Evolutionary conservation across 148 eudicot genomes (phyloP).

Genomic region (Rhododendron vialii): DNA sequence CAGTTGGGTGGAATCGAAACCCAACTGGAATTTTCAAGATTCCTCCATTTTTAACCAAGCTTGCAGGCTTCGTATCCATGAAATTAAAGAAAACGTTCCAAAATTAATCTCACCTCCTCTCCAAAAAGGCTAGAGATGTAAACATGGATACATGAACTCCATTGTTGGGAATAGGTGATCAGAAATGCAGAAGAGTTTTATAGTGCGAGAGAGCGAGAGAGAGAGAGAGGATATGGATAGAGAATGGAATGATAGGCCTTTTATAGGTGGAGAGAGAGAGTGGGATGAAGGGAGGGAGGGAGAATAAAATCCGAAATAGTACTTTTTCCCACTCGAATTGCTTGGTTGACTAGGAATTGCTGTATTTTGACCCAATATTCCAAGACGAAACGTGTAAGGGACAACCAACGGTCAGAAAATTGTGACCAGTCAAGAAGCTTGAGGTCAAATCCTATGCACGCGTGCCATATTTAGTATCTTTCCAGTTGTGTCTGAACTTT

Average conservation of each 20-base stretch:
- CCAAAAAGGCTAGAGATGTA: background rate
- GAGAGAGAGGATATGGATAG: background rate
- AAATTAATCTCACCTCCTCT: background rate
- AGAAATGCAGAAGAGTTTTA: background rate
- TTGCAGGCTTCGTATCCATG: background rate
- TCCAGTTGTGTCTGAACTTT: background rate
- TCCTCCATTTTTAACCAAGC: background rate
- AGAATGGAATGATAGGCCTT: background rate
- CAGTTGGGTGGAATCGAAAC: slow-evolving; percentile 53
- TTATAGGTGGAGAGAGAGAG: background rate
- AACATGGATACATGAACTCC: background rate
- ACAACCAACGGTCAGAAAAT: background rate
- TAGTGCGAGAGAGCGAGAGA: too few relatives aligned
- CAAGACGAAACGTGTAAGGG: background rate
- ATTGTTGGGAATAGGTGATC: background rate
- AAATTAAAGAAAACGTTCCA: background rate
- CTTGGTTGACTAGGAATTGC: background rate
- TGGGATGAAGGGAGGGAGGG: background rate
- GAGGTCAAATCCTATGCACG: background rate
- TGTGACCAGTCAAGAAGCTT: background rate
- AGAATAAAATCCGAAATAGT: background rate
- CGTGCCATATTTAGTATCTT: background rate
- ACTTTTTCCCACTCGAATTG: background rate
- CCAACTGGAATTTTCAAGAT: slow-evolving; percentile 40
- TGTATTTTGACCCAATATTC: background rate